Evolutionary conservation across 345 rosid genomes (phyloP), one percentile per base, ranked within the genome.

Genomic region (Fremontodendron californicum): DNA sequence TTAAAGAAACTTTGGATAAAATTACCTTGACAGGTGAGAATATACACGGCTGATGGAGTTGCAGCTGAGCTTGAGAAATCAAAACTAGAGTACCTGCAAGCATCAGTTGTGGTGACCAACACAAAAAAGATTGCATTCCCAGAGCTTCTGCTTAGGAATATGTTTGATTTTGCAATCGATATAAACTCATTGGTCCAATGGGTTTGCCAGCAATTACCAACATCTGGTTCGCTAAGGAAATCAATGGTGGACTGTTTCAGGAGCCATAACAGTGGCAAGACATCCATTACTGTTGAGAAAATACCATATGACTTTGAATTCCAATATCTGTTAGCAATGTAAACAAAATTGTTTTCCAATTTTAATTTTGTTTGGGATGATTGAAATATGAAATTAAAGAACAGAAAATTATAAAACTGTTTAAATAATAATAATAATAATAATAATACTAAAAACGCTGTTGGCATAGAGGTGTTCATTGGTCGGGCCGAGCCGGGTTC

Each of bases 161-260:
- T 85, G 62, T 54, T 31, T 5, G 97, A 92, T 79, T 93, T 91
- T 60, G 86, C 90, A 5, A 52, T 65, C 73, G 91, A 83, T 76
- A 78, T 86, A 6, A 95, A 87, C 77, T 78, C 92, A 23, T 78
- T 91, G 18, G 93, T 83, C 37, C 90, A 92, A 81, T 95, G 99
- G 99, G 88, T 95, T 49, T 91, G 99, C 81, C 93, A 89, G 73
- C 98, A 95, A 74, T 78, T 95, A 71, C 97, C 96, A 6, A 88
- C 97, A 7, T 93, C 98, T 33, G 95, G 93, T 49, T 84, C 97
- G 0, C 55, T 95, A 43, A 90, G 98, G 83, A 95, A 93, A 79
- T 93, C 98, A 71, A 88, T 93, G 82, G 98, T 91, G 82, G 98
- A 95, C 49, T 95, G 94, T 85, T 92, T 89, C 82, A 86, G 93